These are phyloP conservation scores for Rhynchospora breviuscula DNA, from an alignment of 176 grass and related monocot genomes.

Conservation along the genomic window DNA sequence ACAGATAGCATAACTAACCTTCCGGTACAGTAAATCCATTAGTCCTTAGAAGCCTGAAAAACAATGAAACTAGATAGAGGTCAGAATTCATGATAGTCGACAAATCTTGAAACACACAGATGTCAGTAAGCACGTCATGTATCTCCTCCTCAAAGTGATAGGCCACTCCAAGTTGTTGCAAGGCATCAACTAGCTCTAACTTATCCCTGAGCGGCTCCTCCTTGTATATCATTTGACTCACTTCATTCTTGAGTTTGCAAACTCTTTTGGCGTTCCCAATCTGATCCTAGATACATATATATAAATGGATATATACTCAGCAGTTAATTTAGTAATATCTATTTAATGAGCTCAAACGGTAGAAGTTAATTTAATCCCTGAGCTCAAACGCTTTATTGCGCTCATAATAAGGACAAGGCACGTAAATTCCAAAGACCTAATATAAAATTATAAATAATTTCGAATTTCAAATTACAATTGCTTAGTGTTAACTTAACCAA, in stretches of 20 bases:
- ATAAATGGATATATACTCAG: not conserved
- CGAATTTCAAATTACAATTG: too few species aligned
- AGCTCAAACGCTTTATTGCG: too few species aligned
- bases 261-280: not conserved
- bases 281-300: not conserved
- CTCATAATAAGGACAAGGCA: too few species aligned
- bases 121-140: not conserved
- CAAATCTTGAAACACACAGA: too few species aligned
- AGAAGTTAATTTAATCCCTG: too few species aligned
- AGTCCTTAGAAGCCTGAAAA: constrained; percentile 16
- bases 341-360: too few species aligned
- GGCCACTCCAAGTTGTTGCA: constrained; percentile 16
- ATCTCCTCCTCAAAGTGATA: constrained; percentile 28
- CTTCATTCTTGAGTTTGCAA: not conserved
- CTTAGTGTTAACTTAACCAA: too few species aligned
- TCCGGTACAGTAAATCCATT: constrained; percentile 21
- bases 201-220: not conserved
- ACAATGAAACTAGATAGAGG: not conserved
- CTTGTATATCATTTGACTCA: not conserved
- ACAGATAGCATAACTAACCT: not conserved
- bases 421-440: too few species aligned
- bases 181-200: not conserved
- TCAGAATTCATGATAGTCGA: not conserved
- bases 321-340: not conserved
- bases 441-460: too few species aligned